phyloP scores from a whole-genome alignment of 177 flowering plant species.

The Tripterygium wilfordii region DNA sequence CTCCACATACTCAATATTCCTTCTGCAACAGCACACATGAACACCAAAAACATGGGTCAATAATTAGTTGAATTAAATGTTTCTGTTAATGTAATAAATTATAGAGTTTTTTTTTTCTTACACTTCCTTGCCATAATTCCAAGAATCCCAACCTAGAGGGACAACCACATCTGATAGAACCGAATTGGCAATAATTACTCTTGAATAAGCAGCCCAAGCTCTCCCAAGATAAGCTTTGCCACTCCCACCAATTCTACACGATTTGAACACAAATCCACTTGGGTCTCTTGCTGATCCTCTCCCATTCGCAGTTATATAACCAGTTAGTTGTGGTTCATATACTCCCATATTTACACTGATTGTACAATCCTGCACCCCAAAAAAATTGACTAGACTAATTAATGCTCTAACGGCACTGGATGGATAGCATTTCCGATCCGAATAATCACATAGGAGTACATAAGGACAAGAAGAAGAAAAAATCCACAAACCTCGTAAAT shows the following conservation, averaged over 20 bases:
- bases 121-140: too few species aligned
- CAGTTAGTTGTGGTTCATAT: background rate
- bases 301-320: slow-evolving; percentile 29
- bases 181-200: slow-evolving; percentile 17
- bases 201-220: slow-evolving; percentile 25
- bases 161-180: background rate
- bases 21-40: too few species aligned
- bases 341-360: slow-evolving; percentile 5
- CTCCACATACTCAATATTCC: slow-evolving; percentile 3
- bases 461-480: too few species aligned
- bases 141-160: slow-evolving; percentile 28
- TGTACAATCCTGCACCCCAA: background rate
- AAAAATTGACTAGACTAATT: too few species aligned
- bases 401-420: too few species aligned
- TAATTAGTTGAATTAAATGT: too few species aligned
- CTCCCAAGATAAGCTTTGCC: slow-evolving; percentile 24
- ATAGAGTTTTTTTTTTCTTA: too few species aligned
- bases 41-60: too few species aligned
- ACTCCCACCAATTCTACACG: slow-evolving; percentile 2
- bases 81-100: too few species aligned
- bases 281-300: slow-evolving; percentile 1
- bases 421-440: too few species aligned
- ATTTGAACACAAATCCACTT: slow-evolving; percentile 25
- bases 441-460: too few species aligned
- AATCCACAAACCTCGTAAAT: slow-evolving; percentile 28